Evolutionary conservation across 176 grass and related monocot species (phyloP), one percentile per base, ranked within the genome.

Genomic region (Chrysopogon serrulatus): DNA sequence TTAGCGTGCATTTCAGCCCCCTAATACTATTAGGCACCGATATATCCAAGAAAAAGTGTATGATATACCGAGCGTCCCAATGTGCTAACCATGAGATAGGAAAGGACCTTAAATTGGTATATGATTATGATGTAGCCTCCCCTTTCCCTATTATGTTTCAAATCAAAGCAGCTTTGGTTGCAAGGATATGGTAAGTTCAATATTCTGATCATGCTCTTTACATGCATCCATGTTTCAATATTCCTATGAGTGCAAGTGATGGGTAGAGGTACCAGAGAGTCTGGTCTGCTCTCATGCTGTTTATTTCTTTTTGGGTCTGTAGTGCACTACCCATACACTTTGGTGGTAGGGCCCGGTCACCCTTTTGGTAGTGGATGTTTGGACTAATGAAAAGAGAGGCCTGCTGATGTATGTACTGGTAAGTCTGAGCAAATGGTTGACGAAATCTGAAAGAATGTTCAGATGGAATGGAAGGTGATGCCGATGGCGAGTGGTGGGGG

Each of bases 281-380:
- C 82, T 85, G 60, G 81, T 65, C 16, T 91, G 74, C 65, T 84
- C 71, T 82, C 84, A 79, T 79, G 78, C 39, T 79, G 48, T 87
- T 83, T 60, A 4, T 27, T 68, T 68, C 82, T 65, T 83, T 87
- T 91, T 67, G 81, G 84, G 74, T 82, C 89, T 92, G 91, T 94
- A 92, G 82, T 96, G 91, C 94, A 91, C 91, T 96, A 87, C 33
- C 84, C 83, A 85, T 88, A 79, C 74, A 82, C 85, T 88, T 97
- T 81, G 91, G 91, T 91, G 89, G 91, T 88, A 83, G 91, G 89
- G 78, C 72, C 72, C 78, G 71, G 31, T 53, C 86, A 17, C 76
- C 48, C 79, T 90, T 91, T 84, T 81, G 65, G 86, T 89, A 87
- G 93, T 83, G 53, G 81, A 78, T 68, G 79, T 88, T 77, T 82